Conservation (phyloP, 768 basidiomycete genomes). For the Russula foetens region DNA sequence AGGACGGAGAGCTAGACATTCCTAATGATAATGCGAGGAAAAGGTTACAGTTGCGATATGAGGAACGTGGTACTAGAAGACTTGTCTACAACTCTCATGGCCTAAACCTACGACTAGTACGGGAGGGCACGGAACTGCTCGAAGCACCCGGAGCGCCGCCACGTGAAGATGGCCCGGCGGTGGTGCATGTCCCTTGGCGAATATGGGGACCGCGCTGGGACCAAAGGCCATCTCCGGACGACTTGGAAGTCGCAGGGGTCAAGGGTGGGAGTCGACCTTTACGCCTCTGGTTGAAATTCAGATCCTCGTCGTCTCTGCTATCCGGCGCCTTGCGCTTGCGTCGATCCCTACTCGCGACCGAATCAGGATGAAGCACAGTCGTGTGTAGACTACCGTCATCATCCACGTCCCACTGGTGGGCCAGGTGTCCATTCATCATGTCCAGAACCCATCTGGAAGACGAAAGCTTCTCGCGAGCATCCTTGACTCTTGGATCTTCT, state of each 20-base stretch:
- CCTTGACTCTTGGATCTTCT: neutral
- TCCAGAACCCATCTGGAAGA: neutral
- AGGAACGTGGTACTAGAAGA: too few species aligned
- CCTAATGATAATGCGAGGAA: too few species aligned
- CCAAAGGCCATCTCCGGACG: neutral
- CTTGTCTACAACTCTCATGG: too few species aligned
- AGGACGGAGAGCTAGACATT: too few species aligned
- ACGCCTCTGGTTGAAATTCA: neutral
- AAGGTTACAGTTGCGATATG: too few species aligned
- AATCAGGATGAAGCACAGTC: neutral
- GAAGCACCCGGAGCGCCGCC: too few species aligned
- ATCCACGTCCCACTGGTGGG: neutral
- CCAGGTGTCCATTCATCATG: neutral
- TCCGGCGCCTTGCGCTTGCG: neutral
- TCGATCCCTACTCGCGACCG: neutral
- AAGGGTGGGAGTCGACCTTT: neutral
- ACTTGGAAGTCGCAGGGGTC: neutral
- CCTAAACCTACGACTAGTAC: too few species aligned
- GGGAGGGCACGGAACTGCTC: too few species aligned
- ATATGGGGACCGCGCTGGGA: too few species aligned
- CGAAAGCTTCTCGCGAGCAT: neutral
- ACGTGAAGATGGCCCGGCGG: too few species aligned
- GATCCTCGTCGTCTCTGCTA: neutral
- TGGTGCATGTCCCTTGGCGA: too few species aligned
- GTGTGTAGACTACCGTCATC: neutral